Evolutionary conservation across 2,329 filamentous ascomycete species (phyloP), one percentile per base, ranked within the genome.

Genomic region (Furcasterigmium furcatum): DNA sequence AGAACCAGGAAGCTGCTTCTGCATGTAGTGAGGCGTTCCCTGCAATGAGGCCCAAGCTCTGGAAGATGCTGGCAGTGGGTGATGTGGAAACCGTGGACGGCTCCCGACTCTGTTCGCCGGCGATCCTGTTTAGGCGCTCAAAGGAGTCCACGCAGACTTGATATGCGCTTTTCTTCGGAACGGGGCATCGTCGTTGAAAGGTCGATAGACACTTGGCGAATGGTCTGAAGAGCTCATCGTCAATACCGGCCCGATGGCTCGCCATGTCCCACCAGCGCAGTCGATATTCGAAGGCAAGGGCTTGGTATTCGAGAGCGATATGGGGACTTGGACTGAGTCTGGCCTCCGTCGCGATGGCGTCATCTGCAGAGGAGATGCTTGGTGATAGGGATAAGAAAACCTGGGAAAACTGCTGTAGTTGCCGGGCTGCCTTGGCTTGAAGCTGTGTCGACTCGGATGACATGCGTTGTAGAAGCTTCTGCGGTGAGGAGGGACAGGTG

Each of bases 361-460:
- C 87, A 34, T 84, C 79, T 9, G 79, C 76, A 41, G 71, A 69
- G 2, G 85, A 81, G n/a, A 86, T 70, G 55, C 80, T 85, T 1
- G 87, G 86, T 22, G 83, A 79, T 2, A 91, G 64, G 1, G 81
- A 77, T 1, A 91, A 67, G 0, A 91, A 66, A 3, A 74, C 73
- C 52, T 87, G 83, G 0, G 84, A 82, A 2, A 90, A 58, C 0
- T 73, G 75, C 41, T 89, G 85, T 16, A 91, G 66, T 50, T 89
- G 85, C 4, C 80, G 80, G 9, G 79, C 73, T 16, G 75, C 70
- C 58, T 87, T 90, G 8, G 69, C 65, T 10, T 68, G 60, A n/a
- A 77, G 72, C 14, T 74, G 66, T 4, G 67, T 58, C 45, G 63
- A 62, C 39, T 63, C 60, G 44, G 68, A 65, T 1, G 72, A 71